Base-by-base conservation (phyloP, 106 monocot species). In the Phalaenopsis aphrodite region DNA sequence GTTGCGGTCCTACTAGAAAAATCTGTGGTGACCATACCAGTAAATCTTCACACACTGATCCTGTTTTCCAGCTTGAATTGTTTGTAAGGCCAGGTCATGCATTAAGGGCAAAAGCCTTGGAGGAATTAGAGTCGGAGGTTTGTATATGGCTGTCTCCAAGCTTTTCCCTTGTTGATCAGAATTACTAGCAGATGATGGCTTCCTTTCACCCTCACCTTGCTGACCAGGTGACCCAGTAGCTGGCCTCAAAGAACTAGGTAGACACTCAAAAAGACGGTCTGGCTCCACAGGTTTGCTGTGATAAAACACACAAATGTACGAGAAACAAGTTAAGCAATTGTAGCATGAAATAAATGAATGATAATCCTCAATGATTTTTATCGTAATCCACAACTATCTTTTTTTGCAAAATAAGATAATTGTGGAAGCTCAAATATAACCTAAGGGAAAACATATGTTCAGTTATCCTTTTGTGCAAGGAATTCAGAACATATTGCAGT, bases 241-340 rank as follows among this genome's bases (percentile, higher is more conserved):
- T 74, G 93, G 93, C 73, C 84, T 84, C 49, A 91, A 85, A 15
- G 91, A 79, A 65, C 83, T 89, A 2, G 95, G 93, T 47, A 93
- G 83, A 76, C 91, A 96, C 55, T 90, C 89, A 80, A 89, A 87
- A 78, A 94, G 86, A 47, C 76, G 85, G 41, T 92, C 90, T 71
- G 89, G 90, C 72, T 92, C 92, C 75, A 94, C 83, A n/a, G 93
- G 89, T 78, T 93, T 96, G 88, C 95, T 96, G 87, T 82, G 89
- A 91, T 7, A 47, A 86, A 67, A 84, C 5, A 80, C 5, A 83
- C 3, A 75, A 81, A 43, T 42, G 43, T 43, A 69, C 37, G 2
- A 8, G 37, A 69, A 69, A 39, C 39, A 8, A 69, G 69, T 39
- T 39, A 15, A 39, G 38, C 36, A 2, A 69, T 15, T 15, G 5